Conservation (phyloP, 179 eudicot species). For the Silene vulgaris region DNA sequence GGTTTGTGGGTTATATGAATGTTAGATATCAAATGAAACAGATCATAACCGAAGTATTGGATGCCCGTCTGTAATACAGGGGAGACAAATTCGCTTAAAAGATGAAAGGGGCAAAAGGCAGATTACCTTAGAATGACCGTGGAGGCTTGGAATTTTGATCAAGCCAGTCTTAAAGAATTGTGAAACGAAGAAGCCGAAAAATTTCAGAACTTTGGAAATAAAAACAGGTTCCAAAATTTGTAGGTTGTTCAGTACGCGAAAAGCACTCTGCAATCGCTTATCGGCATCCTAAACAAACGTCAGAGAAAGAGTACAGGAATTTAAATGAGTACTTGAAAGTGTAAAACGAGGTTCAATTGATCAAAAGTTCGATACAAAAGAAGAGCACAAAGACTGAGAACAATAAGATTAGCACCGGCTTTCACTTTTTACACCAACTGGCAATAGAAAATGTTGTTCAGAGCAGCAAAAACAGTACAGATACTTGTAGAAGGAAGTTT, state of each 20-base stretch:
- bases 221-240: background rate
- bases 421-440: background rate
- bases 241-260: background rate
- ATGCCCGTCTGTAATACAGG: no score
- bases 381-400: background rate
- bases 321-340: background rate
- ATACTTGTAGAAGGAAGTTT: no score
- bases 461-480: background rate
- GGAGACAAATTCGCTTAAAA: no score
- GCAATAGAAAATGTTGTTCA: no score
- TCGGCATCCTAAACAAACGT: background rate
- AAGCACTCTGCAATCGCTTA: background rate
- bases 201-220: background rate
- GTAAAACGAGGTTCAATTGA: background rate
- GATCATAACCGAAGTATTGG: no score
- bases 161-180: no score
- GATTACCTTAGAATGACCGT: no score
- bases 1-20: no score
- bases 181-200: no score
- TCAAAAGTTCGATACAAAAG: background rate
- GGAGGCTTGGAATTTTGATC: no score
- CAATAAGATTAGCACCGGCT: background rate
- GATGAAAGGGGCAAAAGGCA: no score
- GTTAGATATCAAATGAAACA: no score
- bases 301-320: background rate